Conservation (phyloP, 352 stramenopile genomes). For the Phytophthora foliorum region DNA sequence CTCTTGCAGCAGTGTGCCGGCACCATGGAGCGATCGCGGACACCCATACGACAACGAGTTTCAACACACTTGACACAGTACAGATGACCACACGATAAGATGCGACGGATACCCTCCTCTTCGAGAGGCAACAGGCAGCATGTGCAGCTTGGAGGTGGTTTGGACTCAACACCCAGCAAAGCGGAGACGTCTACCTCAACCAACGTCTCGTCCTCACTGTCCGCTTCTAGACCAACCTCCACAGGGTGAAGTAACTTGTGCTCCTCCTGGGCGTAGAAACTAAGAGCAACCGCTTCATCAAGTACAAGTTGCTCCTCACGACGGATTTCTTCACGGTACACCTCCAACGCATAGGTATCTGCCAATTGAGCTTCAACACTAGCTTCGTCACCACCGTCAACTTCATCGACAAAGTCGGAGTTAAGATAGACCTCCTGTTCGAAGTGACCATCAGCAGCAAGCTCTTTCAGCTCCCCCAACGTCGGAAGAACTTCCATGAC, state of each 20-base stretch:
- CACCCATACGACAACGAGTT: conserved; percentile 61
- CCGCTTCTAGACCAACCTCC: conserved; percentile 11
- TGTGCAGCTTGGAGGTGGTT: conserved; percentile 50
- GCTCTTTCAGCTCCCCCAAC: conserved; percentile 21
- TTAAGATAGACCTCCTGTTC: conserved; percentile 21
- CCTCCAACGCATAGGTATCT: conserved; percentile 46
- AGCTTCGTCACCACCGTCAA: conserved; percentile 17
- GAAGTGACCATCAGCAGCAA: conserved; percentile 23
- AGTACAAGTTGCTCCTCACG: conserved; percentile 41
- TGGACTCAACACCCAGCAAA: conserved; percentile 36
- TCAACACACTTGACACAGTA: conserved; percentile 70
- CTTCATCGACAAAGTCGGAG: conserved; percentile 31
- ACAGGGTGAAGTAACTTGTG: conserved; percentile 35
- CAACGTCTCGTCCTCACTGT: conserved; percentile 26
- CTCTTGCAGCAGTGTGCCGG: conserved; percentile 79
- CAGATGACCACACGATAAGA: conserved; percentile 64
- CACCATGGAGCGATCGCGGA: conserved; percentile 63
- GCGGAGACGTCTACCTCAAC: conserved; percentile 18
- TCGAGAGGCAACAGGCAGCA: conserved; percentile 44
- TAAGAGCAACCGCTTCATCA: conserved; percentile 57
- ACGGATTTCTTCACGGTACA: conserved; percentile 52
- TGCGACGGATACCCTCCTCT: conserved; percentile 27
- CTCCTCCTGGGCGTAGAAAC: conserved; percentile 55
- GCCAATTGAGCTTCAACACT: conserved; percentile 25
- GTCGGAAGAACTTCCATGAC: conserved; percentile 35